These are phyloP conservation scores for bread wheat (Triticum aestivum) DNA, from an alignment of 176 grass and related monocot genomes.

Conservation along the genomic window IWGSC_CS_RefSeq_v2.1 NC_057797.1:715264722-715265221, in stretches of 20 bases:
- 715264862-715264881: not conserved
- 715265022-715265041: not conserved
- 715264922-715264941: not conserved
- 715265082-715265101: not conserved
- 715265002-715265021: not conserved
- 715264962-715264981: not conserved
- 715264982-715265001: not conserved
- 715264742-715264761: too few species aligned
- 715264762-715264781: too few species aligned
- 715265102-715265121: too few species aligned
- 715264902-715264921: not conserved
- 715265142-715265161: not conserved
- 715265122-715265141: not conserved
- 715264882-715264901: not conserved
- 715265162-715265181: not conserved
- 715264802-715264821: too few species aligned
- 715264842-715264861: not conserved
- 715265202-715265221: not conserved
- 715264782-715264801: too few species aligned
- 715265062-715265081: not conserved
- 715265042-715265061: not conserved
- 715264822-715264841: too few species aligned
- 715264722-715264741: too few species aligned
- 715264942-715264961: not conserved
- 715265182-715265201: not conserved